Conservation (phyloP, 2,329 filamentous ascomycete genomes). For the Sporothrix phasma region DNA sequence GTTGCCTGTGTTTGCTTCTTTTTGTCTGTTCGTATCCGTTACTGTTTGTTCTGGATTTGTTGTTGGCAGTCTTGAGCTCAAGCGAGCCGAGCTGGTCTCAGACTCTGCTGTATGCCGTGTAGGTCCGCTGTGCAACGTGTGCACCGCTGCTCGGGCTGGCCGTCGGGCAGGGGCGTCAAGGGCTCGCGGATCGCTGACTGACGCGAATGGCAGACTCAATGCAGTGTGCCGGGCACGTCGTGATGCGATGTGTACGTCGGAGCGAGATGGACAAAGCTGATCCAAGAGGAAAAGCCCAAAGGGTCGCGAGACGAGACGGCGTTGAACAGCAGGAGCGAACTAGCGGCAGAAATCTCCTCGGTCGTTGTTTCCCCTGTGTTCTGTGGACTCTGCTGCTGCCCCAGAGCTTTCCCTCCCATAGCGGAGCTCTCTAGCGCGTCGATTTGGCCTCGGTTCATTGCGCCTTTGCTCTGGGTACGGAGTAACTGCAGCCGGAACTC, state of each 20-base stretch:
- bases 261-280: neutral
- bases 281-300: neutral
- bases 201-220: neutral
- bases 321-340: neutral
- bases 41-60: neutral
- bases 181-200: neutral
- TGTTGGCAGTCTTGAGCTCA: no score
- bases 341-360: constrained; percentile 5
- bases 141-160: neutral
- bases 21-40: neutral
- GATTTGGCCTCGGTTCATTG: constrained; percentile 15
- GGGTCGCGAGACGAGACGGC: neutral
- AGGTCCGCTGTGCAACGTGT: neutral
- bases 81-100: neutral
- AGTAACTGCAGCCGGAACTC: neutral
- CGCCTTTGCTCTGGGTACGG: constrained; percentile 7
- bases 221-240: neutral
- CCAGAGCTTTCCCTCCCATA: constrained; percentile 4
- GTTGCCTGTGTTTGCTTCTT: no score
- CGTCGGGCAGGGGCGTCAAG: neutral
- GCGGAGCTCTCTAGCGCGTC: constrained; percentile 11
- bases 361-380: constrained; percentile 9
- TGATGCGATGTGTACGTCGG: constrained; percentile 10
- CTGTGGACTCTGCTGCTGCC: neutral
- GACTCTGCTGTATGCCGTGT: neutral